Base-by-base conservation (phyloP, 192 early-diverging fungal genomes). In the Fimicolochytrium jonesii region DNA sequence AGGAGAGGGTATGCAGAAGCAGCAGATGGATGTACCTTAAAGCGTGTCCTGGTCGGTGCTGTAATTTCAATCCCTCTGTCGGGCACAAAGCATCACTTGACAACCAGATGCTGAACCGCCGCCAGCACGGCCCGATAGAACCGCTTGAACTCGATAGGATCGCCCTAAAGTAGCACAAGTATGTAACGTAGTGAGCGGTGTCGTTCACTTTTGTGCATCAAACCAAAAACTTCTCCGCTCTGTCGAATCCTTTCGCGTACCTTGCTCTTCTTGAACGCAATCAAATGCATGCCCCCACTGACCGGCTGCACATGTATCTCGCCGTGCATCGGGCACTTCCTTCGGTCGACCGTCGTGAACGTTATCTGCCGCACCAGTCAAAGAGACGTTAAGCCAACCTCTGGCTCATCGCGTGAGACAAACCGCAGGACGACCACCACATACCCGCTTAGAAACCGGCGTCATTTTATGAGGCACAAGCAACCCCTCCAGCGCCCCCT, bases 301-400 rank as follows among this genome's bases (percentile, higher is more conserved):
- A 75, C 69, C 6, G 73, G 74, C 36, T 83, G 83, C 9, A 88
- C 75, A 9, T 61, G 59, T 15, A 88, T 71, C 20, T 80, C 79
- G 17, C 87, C 87, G 34, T 80, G 70, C 37, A 89, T 55, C 22
- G 81, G 84, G 62, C 86, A 86, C 47, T 83, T 75, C 22, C 86
- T 58, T 43, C 72, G 76, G 67, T 88, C 85, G n/a, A 87, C 83
- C 0, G 85, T 86, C 23, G 67, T 77, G 51, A 88, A 86, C 2
- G 61, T 39, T 25, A 87, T 84, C 72, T 86, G 72, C 11, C 6
- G n/a, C n/a, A n/a, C 26, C 9, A 37, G 36, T 59, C 4, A 4
- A n/a, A 45, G 15, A 26, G 23, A 10, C 35, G 7, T 3, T 1
- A 57, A 46, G 35, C n/a, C n/a, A n/a, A n/a, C 17, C 25, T 10